Evolutionary conservation across 78 protist species (phyloP).

Genomic region (Neovahlkampfia damariscottae): DNA sequence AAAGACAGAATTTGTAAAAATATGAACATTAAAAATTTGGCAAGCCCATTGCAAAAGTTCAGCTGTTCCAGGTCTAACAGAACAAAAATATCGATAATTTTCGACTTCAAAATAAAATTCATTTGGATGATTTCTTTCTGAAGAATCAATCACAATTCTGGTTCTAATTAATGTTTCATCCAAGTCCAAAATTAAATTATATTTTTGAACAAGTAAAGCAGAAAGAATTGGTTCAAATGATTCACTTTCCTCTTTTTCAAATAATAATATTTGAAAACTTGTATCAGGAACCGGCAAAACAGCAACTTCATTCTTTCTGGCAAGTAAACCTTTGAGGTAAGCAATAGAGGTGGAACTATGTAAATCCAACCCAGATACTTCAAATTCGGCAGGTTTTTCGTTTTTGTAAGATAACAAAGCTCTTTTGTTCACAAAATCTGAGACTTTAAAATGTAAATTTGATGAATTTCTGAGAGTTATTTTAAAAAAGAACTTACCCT

Average conservation of each 20-base stretch:
- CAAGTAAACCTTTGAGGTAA: neutral
- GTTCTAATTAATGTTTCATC: neutral
- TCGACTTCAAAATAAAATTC: neutral
- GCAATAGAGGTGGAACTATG: no score
- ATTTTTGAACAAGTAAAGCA: neutral
- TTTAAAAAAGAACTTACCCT: no score
- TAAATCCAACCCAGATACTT: no score
- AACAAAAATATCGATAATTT: neutral
- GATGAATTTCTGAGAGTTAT: no score
- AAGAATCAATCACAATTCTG: neutral
- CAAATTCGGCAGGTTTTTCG: no score
- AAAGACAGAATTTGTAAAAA: neutral
- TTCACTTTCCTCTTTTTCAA: neutral
- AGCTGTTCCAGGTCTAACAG: neutral
- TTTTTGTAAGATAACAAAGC: no score
- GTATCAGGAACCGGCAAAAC: neutral
- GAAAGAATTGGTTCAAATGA: neutral
- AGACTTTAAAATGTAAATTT: no score
- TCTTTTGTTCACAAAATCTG: no score
- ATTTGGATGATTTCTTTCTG: neutral
- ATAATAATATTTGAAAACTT: neutral
- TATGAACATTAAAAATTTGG: neutral
- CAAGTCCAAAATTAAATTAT: neutral
- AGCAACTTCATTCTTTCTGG: neutral
- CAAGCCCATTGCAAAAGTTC: neutral